phyloP scores from a whole-genome alignment of 352 stramenopile species.

The Phytophthora cryptogea region DNA sequence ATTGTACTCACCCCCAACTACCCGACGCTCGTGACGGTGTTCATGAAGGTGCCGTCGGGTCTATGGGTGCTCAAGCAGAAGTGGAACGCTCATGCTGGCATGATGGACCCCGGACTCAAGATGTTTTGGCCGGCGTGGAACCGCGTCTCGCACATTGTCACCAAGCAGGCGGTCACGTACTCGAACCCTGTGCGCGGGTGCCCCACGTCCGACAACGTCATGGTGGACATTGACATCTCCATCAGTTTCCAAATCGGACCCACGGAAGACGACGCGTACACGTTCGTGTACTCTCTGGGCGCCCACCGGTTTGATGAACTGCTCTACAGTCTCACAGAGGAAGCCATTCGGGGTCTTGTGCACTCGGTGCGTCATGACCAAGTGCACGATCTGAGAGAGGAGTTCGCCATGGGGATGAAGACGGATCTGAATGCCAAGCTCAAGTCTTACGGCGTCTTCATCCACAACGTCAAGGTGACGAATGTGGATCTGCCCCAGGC shows the following conservation, averaged over 20 bases:
- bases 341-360: slow-evolving; percentile 80
- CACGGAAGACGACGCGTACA: slow-evolving; percentile 72
- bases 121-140: slow-evolving; percentile 79
- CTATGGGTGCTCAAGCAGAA: slow-evolving; percentile 86
- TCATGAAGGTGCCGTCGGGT: slow-evolving; percentile 69
- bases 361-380: slow-evolving; percentile 85
- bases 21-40: slow-evolving; percentile 49
- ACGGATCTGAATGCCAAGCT: slow-evolving; percentile 83
- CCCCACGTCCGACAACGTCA: slow-evolving; percentile 86
- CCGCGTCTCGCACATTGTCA: slow-evolving; percentile 87
- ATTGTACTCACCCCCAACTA: slow-evolving; percentile 69
- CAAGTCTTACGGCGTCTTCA: slow-evolving; percentile 71
- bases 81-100: slow-evolving; percentile 80
- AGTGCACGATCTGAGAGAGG: slow-evolving; percentile 79
- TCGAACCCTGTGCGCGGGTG: slow-evolving; percentile 73
- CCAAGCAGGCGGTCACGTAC: slow-evolving; percentile 85
- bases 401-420: slow-evolving; percentile 86
- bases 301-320: slow-evolving; percentile 85
- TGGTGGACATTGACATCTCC: slow-evolving; percentile 90
- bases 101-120: slow-evolving; percentile 82
- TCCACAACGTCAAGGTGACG: slow-evolving; percentile 90
- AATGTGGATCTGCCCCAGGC: slow-evolving; percentile 72
- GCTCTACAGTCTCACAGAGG: slow-evolving; percentile 78
- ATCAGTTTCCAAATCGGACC: slow-evolving; percentile 89
- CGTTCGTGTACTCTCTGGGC: slow-evolving; percentile 86